Conservation (phyloP, 2,329 filamentous ascomycete genomes). For the Cyphellophora europaea region DNA sequence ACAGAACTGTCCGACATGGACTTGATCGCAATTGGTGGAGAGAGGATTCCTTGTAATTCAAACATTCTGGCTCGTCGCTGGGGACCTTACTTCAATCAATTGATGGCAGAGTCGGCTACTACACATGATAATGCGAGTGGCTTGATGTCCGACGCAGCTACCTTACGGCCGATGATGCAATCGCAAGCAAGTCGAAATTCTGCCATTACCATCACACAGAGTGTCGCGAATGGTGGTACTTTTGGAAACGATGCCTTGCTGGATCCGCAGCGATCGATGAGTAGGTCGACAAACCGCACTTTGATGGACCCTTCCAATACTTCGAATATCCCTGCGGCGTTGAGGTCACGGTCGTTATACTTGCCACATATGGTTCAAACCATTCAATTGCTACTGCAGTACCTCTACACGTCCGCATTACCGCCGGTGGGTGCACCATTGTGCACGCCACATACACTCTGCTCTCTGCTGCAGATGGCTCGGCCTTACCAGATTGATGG, state of each 20-base stretch:
- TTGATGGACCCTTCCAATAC: constrained; percentile 44
- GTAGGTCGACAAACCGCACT: constrained; percentile 17
- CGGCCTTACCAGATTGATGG: constrained; percentile 91
- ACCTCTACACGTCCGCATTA: constrained; percentile 83
- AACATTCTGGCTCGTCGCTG: constrained; percentile 77
- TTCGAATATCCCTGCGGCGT: constrained; percentile 43
- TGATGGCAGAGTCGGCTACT: constrained; percentile 68
- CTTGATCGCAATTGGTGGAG: constrained; percentile 80
- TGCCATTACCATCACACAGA: constrained; percentile 72
- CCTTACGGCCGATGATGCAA: constrained; percentile 55
- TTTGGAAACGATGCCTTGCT: constrained; percentile 7
- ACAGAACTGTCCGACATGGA: constrained; percentile 96
- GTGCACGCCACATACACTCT: constrained; percentile 90
- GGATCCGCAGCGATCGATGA: constrained; percentile 16
- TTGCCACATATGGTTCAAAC: constrained; percentile 88
- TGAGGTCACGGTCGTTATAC: constrained; percentile 77
- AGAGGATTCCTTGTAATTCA: constrained; percentile 89
- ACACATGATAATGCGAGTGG: constrained; percentile 43
- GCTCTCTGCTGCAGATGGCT: constrained; percentile 85
- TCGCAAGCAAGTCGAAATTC: constrained; percentile 50
- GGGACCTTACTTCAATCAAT: constrained; percentile 92
- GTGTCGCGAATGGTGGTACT: constrained; percentile 22
- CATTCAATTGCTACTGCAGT: constrained; percentile 82
- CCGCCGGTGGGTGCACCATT: constrained; percentile 66
- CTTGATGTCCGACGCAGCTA: constrained; percentile 57